A percentile compares a stretch with the other conserved stretches of the same genome.
Conservation (phyloP, 2,329 filamentous ascomycete genomes). For the Drechslera avenae region DNA sequence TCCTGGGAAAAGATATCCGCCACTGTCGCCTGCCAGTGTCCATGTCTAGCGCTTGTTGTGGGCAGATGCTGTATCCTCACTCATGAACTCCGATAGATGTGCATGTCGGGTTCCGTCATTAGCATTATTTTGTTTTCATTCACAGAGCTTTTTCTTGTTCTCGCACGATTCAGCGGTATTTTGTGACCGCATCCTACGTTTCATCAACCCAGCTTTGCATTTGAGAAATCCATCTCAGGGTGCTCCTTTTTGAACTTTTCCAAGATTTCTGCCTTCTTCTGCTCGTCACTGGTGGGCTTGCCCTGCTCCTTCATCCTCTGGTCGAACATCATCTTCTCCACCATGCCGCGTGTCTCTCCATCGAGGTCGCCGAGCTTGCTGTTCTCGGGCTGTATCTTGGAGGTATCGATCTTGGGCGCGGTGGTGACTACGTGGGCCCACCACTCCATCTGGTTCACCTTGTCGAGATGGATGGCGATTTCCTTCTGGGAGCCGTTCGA, state of each 20-base stretch:
- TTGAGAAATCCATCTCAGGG: constrained; percentile 72
- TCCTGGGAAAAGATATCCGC: too few relatives aligned
- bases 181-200: not conserved
- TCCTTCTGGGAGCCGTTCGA: constrained; percentile 70
- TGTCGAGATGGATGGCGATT: constrained; percentile 89
- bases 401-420: constrained; percentile 91
- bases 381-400: constrained; percentile 92
- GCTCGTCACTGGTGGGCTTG: constrained; percentile 86
- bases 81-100: not conserved
- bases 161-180: too few relatives aligned
- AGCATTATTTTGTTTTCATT: not conserved
- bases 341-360: constrained; percentile 93
- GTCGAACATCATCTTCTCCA: constrained; percentile 99
- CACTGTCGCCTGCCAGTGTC: too few relatives aligned
- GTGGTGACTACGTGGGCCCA: constrained; percentile 89
- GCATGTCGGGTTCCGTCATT: not conserved
- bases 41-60: too few relatives aligned
- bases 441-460: constrained; percentile 97
- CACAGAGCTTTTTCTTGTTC: too few relatives aligned
- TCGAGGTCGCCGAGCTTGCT: constrained; percentile 91
- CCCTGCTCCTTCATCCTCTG: constrained; percentile 96
- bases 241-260: constrained; percentile 85
- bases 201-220: constrained; percentile 62
- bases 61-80: too few relatives aligned
- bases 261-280: constrained; percentile 91